phyloP scores from a whole-genome alignment of 768 basidiomycete genomes.

The Lentinula boryana region DNA sequence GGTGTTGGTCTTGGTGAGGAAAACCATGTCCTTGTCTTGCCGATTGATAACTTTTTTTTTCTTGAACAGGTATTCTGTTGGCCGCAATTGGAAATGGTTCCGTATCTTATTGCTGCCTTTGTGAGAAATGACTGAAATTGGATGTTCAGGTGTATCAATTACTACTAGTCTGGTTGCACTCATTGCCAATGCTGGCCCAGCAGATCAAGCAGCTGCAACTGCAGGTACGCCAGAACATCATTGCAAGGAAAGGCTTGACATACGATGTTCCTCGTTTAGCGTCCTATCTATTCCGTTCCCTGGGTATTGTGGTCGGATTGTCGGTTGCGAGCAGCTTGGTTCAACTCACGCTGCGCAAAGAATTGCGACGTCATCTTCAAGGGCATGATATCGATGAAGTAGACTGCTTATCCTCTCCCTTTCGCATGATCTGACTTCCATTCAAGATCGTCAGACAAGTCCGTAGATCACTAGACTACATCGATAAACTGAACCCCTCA shows the following conservation, averaged over 20 bases:
- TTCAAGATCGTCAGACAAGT: not conserved
- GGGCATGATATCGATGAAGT: not conserved
- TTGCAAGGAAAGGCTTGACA: not conserved
- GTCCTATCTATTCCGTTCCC: not conserved
- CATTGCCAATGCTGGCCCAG: slow-evolving; percentile 27
- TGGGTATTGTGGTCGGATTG: not conserved
- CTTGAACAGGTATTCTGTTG: not conserved
- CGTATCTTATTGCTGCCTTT: not conserved
- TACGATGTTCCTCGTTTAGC: not conserved
- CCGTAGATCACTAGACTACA: not conserved
- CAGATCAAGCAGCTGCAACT: slow-evolving; percentile 30
- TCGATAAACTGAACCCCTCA: not conserved
- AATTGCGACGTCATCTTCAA: not conserved
- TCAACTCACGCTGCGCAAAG: not conserved
- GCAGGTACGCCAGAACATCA: slow-evolving; percentile 14
- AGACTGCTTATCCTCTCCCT: not conserved
- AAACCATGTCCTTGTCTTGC: not conserved
- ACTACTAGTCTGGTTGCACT: slow-evolving; percentile 28
- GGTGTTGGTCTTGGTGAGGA: not conserved
- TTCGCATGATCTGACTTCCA: not conserved
- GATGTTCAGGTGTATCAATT: not conserved
- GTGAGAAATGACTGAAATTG: not conserved
- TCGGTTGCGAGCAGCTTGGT: not conserved
- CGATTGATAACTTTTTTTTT: too few relatives aligned
- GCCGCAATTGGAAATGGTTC: slow-evolving; percentile 10